Base-by-base conservation (phyloP, 1,284 basidiomycete species). In the Ceratobasidium sp. region DNA sequence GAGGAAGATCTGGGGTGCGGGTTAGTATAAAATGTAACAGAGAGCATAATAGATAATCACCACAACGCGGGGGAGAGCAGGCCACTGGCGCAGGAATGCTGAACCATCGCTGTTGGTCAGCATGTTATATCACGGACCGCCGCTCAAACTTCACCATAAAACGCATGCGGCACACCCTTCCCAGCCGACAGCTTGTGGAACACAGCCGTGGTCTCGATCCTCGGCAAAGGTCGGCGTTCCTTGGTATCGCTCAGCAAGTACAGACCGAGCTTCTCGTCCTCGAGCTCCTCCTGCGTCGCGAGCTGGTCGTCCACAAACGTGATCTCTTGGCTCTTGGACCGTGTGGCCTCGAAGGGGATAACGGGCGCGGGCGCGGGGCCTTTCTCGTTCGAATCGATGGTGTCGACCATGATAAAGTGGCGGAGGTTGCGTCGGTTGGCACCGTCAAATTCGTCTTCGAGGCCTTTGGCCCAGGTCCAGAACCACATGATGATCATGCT, bases 391-490 rank as follows among this genome's bases (percentile, higher is more conserved):
- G 59, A 48, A 13, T 48, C 68, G 22, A 77, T 76, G 29, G 74
- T 74, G 22, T 75, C 75, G 31, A 74, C 37, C 31, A 76, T 72
- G 74, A 89, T 87, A 79, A 89, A 85, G 75, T 86, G 85, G 0
- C 85, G 82, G 3, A 89, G 82, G 75, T 87, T 87, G 78, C 83
- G 82, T n/a, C 86, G 82, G 76, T 88, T 87, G 34, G 81, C 82
- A 4, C 85, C 84, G 76, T 90, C 89, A 77, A 90, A 90, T 0
- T 78, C 76, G 76, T 89, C 88, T 81, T 90, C 89, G n/a, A 89
- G 82, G 6, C 83, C 81, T 81, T 85, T 89, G 41, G 83, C 87
- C 88, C 88, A 90, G 1, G 87, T 87, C 88, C 88, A 90, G 74
- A 90, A 85, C 4, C 83, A 79, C 86, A 90, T 89, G 68, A 87